Evolutionary conservation across 176 grass and related monocot genomes (phyloP), one percentile per base, ranked within the genome.

Genomic region (Carex pumila): DNA sequence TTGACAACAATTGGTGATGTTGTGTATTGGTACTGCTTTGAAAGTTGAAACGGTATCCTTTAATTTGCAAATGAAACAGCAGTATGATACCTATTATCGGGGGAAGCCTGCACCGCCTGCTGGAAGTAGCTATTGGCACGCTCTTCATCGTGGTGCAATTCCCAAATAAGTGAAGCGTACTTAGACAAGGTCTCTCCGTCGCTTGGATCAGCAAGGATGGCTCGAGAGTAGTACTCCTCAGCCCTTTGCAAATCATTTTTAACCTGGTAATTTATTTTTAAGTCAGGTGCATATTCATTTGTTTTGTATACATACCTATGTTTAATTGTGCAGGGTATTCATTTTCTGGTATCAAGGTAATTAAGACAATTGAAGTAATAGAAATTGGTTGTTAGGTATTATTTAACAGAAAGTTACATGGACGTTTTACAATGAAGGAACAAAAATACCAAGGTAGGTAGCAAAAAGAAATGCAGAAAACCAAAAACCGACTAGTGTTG

Each of bases 201-300:
- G 53, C 85, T 72, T 2, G 93, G 91, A 73, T 92, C 96, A 12
- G 83, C 85, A 0, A 98, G 86, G 8, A 98, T 98, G 0, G 91
- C 96, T 13, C 96, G 92, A 70, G 96, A 98, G 54, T 93, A 98
- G 80, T 95, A 98, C 83, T 98, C 96, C 86, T 98, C 93, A 2
- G 96, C 96, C 83, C 71, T 88, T 73, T 84, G 71, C 29, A 19
- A 62, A 73, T 94, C 96, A 10, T 91, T 87, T 56, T 89, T 98
- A 0, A 85, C 88, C 95, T 98, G 57, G 14, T 63, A 45, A 45
- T 39, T 13, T 58, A 61, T 54, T 73, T 73, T 73, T 3, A 57
- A 57, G 73, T 78, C 15, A 78, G 73, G 73, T 57, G 25, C 14
- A 56, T 57, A 71, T 57, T 7, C 52, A 57, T 52, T 11, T 56